Percentiles rank a stretch among this genome's conserved stretches.
phyloP scores from a whole-genome alignment of 495 filamentous ascomycete species.

The Amniculicola lignicola region DNA sequence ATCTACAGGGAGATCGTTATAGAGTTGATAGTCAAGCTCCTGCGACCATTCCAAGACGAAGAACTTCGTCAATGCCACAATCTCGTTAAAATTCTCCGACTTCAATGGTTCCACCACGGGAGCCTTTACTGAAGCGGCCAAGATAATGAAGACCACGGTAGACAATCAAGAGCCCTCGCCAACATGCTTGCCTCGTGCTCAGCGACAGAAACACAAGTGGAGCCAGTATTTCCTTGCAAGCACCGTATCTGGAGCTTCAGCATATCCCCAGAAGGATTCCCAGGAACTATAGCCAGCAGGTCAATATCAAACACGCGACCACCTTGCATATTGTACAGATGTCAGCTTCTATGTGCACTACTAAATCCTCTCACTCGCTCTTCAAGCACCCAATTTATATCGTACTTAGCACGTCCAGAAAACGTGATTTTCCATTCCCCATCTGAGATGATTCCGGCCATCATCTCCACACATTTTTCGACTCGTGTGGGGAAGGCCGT shows the following conservation, averaged over 20 bases:
- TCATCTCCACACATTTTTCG: neutral
- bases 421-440: neutral
- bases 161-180: neutral
- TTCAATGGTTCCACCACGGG: neutral
- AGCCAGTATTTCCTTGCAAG: too few species aligned
- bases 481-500: neutral
- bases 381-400: neutral
- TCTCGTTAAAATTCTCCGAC: neutral
- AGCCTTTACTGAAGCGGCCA: neutral
- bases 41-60: neutral
- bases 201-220: neutral
- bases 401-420: neutral
- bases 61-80: neutral
- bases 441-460: neutral
- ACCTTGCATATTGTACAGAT: neutral
- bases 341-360: neutral
- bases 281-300: neutral
- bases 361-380: neutral
- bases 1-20: neutral
- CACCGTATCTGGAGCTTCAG: neutral
- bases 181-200: neutral
- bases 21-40: neutral
- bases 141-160: neutral
- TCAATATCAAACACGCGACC: neutral
- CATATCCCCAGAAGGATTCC: neutral